These are phyloP conservation scores for Arthromyces matolae DNA, from an alignment of 768 basidiomycete genomes.

Conservation along the genomic window DNA sequence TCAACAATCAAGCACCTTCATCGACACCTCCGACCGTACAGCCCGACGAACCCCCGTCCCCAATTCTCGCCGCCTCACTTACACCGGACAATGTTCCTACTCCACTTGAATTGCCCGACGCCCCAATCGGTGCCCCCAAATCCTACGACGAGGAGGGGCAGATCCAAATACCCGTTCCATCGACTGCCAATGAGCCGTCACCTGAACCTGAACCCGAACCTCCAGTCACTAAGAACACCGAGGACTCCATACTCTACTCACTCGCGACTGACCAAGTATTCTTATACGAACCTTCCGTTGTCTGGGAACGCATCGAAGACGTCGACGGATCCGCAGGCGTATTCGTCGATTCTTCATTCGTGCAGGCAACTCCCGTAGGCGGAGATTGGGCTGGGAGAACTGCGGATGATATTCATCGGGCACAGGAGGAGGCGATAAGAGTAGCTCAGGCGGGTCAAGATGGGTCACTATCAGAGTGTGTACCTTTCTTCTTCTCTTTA, in stretches of 20 bases:
- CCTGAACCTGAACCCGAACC: background rate
- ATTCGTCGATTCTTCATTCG: conserved; percentile 76
- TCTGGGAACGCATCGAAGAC: conserved; percentile 91
- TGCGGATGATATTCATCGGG: conserved; percentile 53
- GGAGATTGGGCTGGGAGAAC: conserved; percentile 79
- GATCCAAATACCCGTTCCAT: background rate
- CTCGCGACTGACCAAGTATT: conserved; percentile 88
- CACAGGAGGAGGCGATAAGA: conserved; percentile 27
- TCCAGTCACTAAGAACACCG: conserved; percentile 15
- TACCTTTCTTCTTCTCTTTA: conserved; percentile 10
- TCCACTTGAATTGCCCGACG: conserved; percentile 3
- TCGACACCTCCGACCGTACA: background rate
- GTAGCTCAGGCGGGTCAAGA: conserved; percentile 12
- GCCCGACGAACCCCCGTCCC: conserved; percentile 2
- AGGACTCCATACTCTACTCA: conserved; percentile 68
- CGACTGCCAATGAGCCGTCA: background rate
- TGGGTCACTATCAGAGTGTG: conserved; percentile 56
- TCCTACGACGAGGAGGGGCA: conserved; percentile 11
- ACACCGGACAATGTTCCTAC: conserved; percentile 8
- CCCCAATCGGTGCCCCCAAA: background rate
- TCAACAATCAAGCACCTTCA: background rate
- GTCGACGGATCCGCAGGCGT: conserved; percentile 74
- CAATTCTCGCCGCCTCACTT: conserved; percentile 1
- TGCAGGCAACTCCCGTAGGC: conserved; percentile 60
- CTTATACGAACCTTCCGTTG: conserved; percentile 68